Base-by-base conservation (phyloP, 148 eudicot genomes). In the Nyssa sinensis region DNA sequence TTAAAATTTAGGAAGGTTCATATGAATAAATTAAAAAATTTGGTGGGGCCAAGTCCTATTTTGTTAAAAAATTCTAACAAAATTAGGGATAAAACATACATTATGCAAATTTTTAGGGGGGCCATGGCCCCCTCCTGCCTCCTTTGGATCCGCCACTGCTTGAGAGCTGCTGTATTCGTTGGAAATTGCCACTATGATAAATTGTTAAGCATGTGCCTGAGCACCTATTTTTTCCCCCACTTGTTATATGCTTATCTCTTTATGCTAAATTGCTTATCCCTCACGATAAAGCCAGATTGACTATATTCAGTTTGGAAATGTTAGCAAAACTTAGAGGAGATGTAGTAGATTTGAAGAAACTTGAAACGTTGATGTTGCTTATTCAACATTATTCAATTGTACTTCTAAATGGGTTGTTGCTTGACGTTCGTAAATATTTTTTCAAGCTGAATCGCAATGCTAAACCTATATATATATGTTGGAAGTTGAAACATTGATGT, bases 291-390 rank as follows among this genome's bases (percentile, higher is more conserved):
- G 17, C 65, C 16, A n/a, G 27, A 11, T 5, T 66, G 19, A 21
- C 25, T 24, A 4, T 35, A 23, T 39, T 39, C 1, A 1, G 69
- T 7, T 37, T 25, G 33, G 53, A 12, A 8, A 30, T 23, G n/a
- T 67, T 44, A 58, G 34, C n/a, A n/a, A n/a, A n/a, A n/a, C n/a
- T 55, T 55, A 70, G 59, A 55, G 21, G 59, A 17, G 59, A n/a
- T n/a, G 21, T 17, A 17, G 59, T n/a, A 55, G 59, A 19, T 17
- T n/a, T 55, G 17, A 7, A 55, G 59, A 17, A 13, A 7, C 59
- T 55, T n/a, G 21, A 55, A 37, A 4, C 7, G 7, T 34, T 29
- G 16, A 17, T 71, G 65, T 58, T 71, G 34, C 66, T 60, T 10
- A 41, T 55, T 31, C 29, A 32, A 41, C 8, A 9, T 11, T 19